Evolutionary conservation across 169 alveolate species (phyloP).

Genomic region (Plasmodium falciparum): DNA sequence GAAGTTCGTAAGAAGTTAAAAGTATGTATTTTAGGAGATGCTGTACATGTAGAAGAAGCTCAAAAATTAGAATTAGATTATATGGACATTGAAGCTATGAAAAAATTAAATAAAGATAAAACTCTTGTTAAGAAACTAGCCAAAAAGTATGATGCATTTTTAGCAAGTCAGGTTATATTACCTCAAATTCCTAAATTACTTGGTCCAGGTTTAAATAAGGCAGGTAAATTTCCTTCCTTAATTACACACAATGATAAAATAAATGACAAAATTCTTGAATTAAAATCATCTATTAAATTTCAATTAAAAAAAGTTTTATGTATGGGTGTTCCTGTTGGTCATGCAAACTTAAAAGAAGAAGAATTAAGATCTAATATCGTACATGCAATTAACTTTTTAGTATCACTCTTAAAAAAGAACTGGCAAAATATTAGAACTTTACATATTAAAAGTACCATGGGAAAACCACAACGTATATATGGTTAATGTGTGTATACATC

Average conservation of each 20-base stretch:
- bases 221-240: slow-evolving; percentile 99
- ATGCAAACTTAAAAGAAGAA: slow-evolving; percentile 97
- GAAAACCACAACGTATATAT: slow-evolving; percentile 97
- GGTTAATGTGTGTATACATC: slow-evolving; percentile 87
- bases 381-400: slow-evolving; percentile 98
- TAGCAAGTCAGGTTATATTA: slow-evolving; percentile 98
- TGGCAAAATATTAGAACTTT: slow-evolving; percentile 99
- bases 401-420: slow-evolving; percentile 98
- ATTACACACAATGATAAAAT: slow-evolving; percentile 97
- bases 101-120: slow-evolving; percentile 99
- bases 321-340: slow-evolving; percentile 99
- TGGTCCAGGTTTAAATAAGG: slow-evolving; percentile 99
- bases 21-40: slow-evolving; percentile 99
- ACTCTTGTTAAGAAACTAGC: slow-evolving; percentile 98
- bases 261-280: slow-evolving; percentile 97
- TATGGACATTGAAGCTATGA: slow-evolving; percentile 98
- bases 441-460: slow-evolving; percentile 99
- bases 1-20: slow-evolving; percentile 96
- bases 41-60: slow-evolving; percentile 99
- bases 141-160: slow-evolving; percentile 95
- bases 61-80: slow-evolving; percentile 95
- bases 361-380: slow-evolving; percentile 97
- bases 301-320: slow-evolving; percentile 97
- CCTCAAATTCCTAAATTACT: slow-evolving; percentile 99
- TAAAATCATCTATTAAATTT: slow-evolving; percentile 94